A percentile compares a stretch with the other conserved stretches of the same genome.
These are phyloP conservation scores for Mesotaenium endlicherianum DNA, from an alignment of 139 green algal species.

Conservation along the genomic window DNA sequence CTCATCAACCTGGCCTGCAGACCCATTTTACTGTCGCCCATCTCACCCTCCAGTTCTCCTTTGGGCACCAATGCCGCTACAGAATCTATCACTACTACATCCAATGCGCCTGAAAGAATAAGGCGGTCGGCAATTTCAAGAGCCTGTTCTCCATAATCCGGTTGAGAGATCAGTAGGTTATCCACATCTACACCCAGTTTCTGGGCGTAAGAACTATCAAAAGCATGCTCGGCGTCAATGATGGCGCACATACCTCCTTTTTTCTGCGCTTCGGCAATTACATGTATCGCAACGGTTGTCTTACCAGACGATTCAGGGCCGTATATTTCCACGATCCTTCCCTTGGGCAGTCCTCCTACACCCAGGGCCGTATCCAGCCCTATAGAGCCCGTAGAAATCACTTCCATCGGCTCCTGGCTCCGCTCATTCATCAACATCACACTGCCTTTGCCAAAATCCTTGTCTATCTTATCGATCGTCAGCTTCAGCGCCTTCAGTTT, in stretches of 20 bases:
- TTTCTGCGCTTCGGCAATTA: constrained; percentile 72
- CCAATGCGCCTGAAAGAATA: constrained; percentile 63
- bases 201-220: constrained; percentile 79
- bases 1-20: constrained; percentile 90
- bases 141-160: constrained; percentile 78
- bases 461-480: no score
- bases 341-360: constrained; percentile 44
- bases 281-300: constrained; percentile 92
- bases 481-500: no score
- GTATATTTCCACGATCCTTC: constrained; percentile 65
- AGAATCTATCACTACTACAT: constrained; percentile 87
- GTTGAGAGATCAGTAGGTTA: constrained; percentile 70
- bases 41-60: constrained; percentile 77
- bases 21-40: constrained; percentile 62
- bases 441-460: no score
- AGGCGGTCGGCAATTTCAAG: constrained; percentile 80
- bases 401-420: no score
- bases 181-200: constrained; percentile 68
- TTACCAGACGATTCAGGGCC: constrained; percentile 91
- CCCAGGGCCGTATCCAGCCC: constrained; percentile 34
- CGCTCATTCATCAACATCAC: no score
- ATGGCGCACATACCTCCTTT: constrained; percentile 45
- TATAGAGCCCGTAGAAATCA: no score
- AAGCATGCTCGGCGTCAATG: constrained; percentile 93
- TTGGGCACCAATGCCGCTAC: constrained; percentile 85